Evolutionary conservation across 2,329 filamentous ascomycete species (phyloP).

Genomic region (Colletotrichum tabaci): DNA sequence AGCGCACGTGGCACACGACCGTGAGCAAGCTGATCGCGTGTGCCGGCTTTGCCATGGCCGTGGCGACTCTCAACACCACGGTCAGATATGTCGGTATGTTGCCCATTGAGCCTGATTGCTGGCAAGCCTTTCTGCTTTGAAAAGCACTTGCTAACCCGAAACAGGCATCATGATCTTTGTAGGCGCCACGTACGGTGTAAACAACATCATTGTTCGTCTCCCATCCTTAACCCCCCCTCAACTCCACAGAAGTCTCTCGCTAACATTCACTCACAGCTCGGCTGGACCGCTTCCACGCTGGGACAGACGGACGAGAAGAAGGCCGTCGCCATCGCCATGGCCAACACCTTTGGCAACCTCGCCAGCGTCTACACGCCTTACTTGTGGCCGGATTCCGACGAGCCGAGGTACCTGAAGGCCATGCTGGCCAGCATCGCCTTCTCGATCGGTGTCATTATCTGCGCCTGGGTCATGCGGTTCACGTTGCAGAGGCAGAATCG

Average conservation of each 20-base stretch:
- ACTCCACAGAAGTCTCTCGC: no score
- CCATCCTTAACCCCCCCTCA: constrained; percentile 33
- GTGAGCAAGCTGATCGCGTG: constrained; percentile 57
- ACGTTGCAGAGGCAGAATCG: constrained; percentile 54
- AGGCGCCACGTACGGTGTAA: constrained; percentile 55
- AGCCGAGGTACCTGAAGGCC: constrained; percentile 41
- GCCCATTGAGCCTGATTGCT: rapidly evolving
- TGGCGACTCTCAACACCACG: constrained; percentile 44
- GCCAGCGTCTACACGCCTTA: constrained; percentile 41
- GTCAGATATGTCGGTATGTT: constrained; percentile 36
- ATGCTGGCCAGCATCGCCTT: constrained; percentile 46
- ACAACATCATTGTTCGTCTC: constrained; percentile 54
- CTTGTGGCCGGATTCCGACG: constrained; percentile 36
- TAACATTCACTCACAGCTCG: constrained; percentile 59
- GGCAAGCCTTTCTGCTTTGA: background rate
- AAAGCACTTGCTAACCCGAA: background rate
- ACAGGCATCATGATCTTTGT: constrained; percentile 55
- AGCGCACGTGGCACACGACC: constrained; percentile 64
- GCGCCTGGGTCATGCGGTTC: constrained; percentile 55
- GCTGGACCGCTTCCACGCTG: constrained; percentile 58
- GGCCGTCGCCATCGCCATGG: constrained; percentile 56
- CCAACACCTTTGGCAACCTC: constrained; percentile 38
- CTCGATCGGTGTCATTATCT: constrained; percentile 52
- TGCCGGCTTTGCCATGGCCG: constrained; percentile 46
- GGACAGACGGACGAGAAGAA: constrained; percentile 64